Evolutionary conservation across 345 rosid species (phyloP).

Genomic region (Stellera chamaejasme): DNA sequence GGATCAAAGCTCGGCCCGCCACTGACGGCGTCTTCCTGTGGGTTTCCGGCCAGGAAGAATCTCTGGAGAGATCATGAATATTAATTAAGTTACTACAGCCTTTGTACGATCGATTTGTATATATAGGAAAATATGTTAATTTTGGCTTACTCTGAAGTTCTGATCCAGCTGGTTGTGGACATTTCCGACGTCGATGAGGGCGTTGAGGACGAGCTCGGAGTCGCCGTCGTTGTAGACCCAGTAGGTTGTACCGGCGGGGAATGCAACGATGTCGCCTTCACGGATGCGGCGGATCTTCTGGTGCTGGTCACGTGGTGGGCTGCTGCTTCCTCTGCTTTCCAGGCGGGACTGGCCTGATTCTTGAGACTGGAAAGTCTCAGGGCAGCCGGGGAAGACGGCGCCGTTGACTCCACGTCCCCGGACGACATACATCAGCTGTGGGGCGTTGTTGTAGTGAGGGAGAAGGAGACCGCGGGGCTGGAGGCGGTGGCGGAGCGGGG

Average conservation of each 20-base stretch:
- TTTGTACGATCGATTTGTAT: too few relatives aligned
- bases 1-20: background rate
- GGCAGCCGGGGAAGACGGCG: slow-evolving; percentile 8
- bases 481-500: too few relatives aligned
- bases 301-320: slow-evolving; percentile 9
- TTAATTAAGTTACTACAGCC: too few relatives aligned
- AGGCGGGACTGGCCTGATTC: background rate
- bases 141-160: slow-evolving; percentile 20
- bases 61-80: slow-evolving; percentile 11
- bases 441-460: too few relatives aligned
- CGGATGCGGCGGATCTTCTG: slow-evolving; percentile 20
- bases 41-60: slow-evolving; percentile 40
- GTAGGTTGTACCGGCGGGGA: slow-evolving; percentile 30
- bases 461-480: too few relatives aligned
- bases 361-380: slow-evolving; percentile 10
- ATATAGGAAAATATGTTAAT: too few relatives aligned
- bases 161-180: slow-evolving; percentile 32
- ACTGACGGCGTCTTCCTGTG: slow-evolving; percentile 13
- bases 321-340: too few relatives aligned
- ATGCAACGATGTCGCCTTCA: slow-evolving; percentile 27
- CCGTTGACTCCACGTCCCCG: slow-evolving; percentile 7
- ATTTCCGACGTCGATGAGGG: slow-evolving; percentile 16
- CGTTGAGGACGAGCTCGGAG: slow-evolving; percentile 1
- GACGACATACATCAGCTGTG: slow-evolving; percentile 25
- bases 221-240: slow-evolving; percentile 38